Base-by-base conservation (phyloP, 805 yeast species). In the Candida nanaspora region DNA sequence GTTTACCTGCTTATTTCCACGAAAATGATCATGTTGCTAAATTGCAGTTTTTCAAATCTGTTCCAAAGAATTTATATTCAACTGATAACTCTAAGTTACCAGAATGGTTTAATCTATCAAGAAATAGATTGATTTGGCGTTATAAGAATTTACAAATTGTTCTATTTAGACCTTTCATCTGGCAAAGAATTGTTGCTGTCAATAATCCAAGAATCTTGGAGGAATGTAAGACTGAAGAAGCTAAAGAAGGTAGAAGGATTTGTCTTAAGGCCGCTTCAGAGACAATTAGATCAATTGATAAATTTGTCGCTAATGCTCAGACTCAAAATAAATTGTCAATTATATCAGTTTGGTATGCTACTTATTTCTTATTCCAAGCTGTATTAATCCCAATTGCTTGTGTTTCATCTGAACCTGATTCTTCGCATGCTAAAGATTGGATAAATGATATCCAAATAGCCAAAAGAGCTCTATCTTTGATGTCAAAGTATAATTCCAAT, bases 281-380 rank as follows among this genome's bases (percentile, higher is more conserved):
- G 22, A 74, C 81, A 0, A 74, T 80, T 14, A 41, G 59, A 31
- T 70, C 80, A 7, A 74, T 79, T 8, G 58, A 66, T 20, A 62
- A 61, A 23, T 75, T 62, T 46, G 53, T 61, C 28, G 22, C 14
- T 14, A 23, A 15, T 18, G 27, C 18, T 4, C 48, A 44, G 35
- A 41, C 46, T 25, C 42, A 45, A 14, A 8, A 45, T 18, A 44
- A 47, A 31, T 38, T 68, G 16, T 66, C 75, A n/a, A 68, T 72
- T 21, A 62, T 77, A 25, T 66, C 76, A 13, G 70, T 75, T 22
- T 80, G 86, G 86, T 75, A 78, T 56, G 74, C 82, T 4, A 73
- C 78, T 0, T 80, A 76, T 51, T 80, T 76, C 54, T 47, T 78
- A 13, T 78, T 79, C 58, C 84, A 80, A 53, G 83, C 85, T 2